phyloP scores from a whole-genome alignment of 345 rosid species.

The Sapria himalayana region DNA sequence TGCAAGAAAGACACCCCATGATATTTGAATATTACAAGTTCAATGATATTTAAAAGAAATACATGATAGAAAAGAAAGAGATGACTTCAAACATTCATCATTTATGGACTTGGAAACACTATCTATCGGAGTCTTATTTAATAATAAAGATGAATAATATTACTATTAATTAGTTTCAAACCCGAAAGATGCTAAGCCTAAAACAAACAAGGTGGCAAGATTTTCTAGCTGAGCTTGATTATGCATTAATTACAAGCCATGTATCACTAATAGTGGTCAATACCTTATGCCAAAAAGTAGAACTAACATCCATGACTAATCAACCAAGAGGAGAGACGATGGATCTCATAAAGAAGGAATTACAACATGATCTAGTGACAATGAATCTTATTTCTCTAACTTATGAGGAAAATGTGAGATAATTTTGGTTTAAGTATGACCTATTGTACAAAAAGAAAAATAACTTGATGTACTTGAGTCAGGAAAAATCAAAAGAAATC shows the following conservation, averaged over 20 bases:
- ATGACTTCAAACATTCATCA: background rate
- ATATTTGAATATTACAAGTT: too few relatives aligned
- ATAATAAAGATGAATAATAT: background rate
- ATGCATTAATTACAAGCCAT: background rate
- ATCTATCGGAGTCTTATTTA: background rate
- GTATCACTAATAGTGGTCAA: background rate
- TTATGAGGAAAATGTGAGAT: too few relatives aligned
- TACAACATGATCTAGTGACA: too few relatives aligned
- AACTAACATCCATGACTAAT: background rate
- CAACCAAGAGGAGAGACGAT: too few relatives aligned
- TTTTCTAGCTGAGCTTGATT: background rate
- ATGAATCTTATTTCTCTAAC: too few relatives aligned
- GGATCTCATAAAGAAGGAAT: too few relatives aligned
- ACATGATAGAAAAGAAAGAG: background rate
- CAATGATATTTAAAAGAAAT: too few relatives aligned
- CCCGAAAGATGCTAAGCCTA: background rate
- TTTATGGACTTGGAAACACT: background rate
- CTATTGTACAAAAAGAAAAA: too few relatives aligned
- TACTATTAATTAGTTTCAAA: background rate
- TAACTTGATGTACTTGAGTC: too few relatives aligned
- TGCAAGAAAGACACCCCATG: too few relatives aligned
- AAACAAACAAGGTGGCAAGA: background rate
- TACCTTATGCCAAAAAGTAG: background rate
- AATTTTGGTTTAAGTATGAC: too few relatives aligned
- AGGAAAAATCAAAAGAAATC: too few relatives aligned